Base-by-base conservation (phyloP, 1,284 basidiomycete species). In the Pseudozyma sp. region DNA sequence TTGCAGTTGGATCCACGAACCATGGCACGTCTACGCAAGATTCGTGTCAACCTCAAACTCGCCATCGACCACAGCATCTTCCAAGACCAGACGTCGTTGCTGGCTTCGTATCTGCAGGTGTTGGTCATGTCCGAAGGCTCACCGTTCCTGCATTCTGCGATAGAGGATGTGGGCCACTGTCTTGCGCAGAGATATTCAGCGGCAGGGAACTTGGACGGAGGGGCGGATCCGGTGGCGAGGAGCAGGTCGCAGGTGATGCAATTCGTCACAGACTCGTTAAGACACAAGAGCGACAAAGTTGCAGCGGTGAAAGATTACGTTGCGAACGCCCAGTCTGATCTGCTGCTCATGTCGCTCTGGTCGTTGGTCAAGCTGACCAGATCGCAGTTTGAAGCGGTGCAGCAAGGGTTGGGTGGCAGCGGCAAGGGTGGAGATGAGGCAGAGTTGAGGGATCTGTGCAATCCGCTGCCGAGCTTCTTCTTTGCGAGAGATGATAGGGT, bases 251-350 rank as follows among this genome's bases (percentile, higher is more conserved):
- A 70, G 29, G 74, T 83, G 13, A 54, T 72, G 50, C 65, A 71
- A 17, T 83, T 82, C 24, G 70, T 83, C 7, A 82, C 75, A 17
- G 69, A 70, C 24, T 56, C 60, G 31, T 59, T 78, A 19, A 35
- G 67, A 19, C 65, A 75, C 43, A 73, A 75, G 49, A 50, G 37
- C n/a, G 66, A 72, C 34, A 65, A 69, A 13, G 70, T 81, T 5
- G 80, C 81, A 0, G 69, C 75, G 5, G 78, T 83, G 7, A 71
- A 82, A 31, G 82, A 84, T 44, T 81, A 80, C 49, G 68, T 84
- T 33, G 64, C 75, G 8, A 84, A 84, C 39, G 78, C 81, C 2
- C 60, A 71, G 17, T 68, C 68, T n/a, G 82, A 84, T 67, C 62
- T 84, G 16, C 24, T 84, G 13, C 63, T 84, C 16, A 73, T 81